Evolutionary conservation across 2,329 filamentous ascomycete genomes (phyloP).

Genomic region (Fusarium transvaalense): DNA sequence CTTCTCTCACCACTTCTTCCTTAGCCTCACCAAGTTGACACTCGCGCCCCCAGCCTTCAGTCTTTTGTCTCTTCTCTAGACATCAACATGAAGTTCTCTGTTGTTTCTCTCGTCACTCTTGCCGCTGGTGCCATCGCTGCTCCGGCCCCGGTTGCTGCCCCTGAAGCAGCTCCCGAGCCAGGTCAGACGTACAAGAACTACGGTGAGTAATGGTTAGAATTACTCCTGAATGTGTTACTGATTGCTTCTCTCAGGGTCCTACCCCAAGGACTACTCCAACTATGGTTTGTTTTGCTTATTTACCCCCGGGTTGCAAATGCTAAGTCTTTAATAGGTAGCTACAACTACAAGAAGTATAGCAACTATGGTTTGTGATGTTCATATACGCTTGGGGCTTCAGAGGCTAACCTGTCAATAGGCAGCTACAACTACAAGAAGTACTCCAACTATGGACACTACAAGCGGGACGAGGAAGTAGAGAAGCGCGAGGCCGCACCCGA

Average conservation of each 20-base stretch:
- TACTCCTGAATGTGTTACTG: not conserved
- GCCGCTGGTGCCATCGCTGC: conserved; percentile 45
- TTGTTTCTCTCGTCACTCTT: conserved; percentile 44
- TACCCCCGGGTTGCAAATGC: rapidly evolving
- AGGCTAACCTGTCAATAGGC: not conserved
- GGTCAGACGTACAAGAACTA: conserved; percentile 19
- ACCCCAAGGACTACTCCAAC: conserved; percentile 14
- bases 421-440: conserved; percentile 34
- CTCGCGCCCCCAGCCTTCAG: not conserved
- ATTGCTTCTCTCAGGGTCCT: not conserved
- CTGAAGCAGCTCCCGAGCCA: conserved; percentile 27
- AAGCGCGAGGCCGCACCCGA: conserved; percentile 14
- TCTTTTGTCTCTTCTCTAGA: not conserved
- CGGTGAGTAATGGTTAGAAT: not conserved
- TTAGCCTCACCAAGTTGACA: not conserved
- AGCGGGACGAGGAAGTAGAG: conserved; percentile 12
- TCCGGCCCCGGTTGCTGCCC: conserved; percentile 42
- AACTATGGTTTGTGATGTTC: not conserved
- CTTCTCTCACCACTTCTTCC: conserved; percentile 7
- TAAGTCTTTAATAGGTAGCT: too few relatives aligned
- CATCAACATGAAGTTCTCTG: conserved; percentile 50
- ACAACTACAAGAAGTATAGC: too few relatives aligned
- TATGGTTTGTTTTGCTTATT: not conserved
- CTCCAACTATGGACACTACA: conserved; percentile 20
- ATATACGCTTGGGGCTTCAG: rapidly evolving